Evolutionary conservation across 305 asterid species (phyloP).

Genomic region (Petunia hybrid): DNA sequence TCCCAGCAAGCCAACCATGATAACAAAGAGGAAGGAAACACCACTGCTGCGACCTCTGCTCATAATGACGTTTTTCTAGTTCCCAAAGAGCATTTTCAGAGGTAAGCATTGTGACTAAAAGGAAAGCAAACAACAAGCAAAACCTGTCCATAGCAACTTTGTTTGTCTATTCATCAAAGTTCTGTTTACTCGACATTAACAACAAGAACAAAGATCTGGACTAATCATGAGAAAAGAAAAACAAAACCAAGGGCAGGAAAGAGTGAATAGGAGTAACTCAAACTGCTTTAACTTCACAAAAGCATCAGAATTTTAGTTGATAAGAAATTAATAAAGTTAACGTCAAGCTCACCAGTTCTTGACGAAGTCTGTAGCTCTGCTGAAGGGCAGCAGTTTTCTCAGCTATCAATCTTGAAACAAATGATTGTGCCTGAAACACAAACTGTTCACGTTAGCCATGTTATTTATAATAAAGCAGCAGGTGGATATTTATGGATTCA

Average conservation of each 20-base stretch:
- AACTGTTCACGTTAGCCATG: conserved; percentile 16
- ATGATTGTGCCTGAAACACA: conserved; percentile 58
- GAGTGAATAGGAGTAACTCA: not conserved
- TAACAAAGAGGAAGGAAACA: conserved; percentile 52
- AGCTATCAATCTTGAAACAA: conserved; percentile 61
- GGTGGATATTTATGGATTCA: conserved; percentile 12
- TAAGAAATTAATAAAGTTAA: not conserved
- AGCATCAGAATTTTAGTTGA: not conserved
- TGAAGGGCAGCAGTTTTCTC: conserved; percentile 74
- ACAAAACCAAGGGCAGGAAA: not conserved
- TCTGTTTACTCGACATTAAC: not conserved
- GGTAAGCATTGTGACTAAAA: conserved; percentile 19
- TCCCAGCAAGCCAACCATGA: conserved; percentile 68
- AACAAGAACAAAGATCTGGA: not conserved
- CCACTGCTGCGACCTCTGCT: conserved; percentile 56
- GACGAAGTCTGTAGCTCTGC: conserved; percentile 63
- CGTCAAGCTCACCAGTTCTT: conserved; percentile 66
- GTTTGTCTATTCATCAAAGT: not conserved
- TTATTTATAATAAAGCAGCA: not conserved
- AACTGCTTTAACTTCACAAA: not conserved
- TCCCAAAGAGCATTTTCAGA: conserved; percentile 45
- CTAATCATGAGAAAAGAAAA: not conserved
- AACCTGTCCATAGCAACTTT: not conserved
- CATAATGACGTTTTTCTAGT: conserved; percentile 56
- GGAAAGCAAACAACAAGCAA: not conserved